Conservation (phyloP, 805 yeast genomes). For the Zygotorulaspora danielsina region DNA sequence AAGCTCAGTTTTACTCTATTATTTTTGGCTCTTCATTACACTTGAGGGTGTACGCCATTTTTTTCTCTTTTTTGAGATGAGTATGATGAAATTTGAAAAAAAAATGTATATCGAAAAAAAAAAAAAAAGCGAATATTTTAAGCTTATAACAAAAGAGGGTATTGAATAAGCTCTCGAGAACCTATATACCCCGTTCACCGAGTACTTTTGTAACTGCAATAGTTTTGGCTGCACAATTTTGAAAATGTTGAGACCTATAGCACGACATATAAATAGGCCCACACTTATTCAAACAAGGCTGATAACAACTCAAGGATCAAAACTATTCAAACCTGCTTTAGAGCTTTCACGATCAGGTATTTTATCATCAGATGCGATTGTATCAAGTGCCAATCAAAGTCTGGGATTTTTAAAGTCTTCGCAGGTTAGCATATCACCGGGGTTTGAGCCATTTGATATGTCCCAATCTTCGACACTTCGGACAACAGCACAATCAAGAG, state of each 20-base stretch:
- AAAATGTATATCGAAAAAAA: no score
- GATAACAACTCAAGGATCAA: slow-evolving; percentile 19
- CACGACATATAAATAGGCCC: slow-evolving; percentile 12
- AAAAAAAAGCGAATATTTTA: no score
- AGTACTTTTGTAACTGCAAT: no score
- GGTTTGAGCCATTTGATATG: slow-evolving; percentile 29
- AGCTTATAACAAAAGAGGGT: neutral
- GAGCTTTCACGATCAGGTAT: slow-evolving; percentile 3
- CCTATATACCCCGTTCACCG: no score
- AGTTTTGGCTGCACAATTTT: no score
- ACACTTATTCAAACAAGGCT: slow-evolving; percentile 13
- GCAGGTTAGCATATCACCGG: slow-evolving; percentile 18
- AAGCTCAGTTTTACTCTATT: no score
- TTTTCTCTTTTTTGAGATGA: no score
- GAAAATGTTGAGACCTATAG: slow-evolving; percentile 15
- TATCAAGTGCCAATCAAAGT: slow-evolving; percentile 3
- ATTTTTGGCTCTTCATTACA: no score
- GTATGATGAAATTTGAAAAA: no score
- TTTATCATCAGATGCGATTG: slow-evolving; percentile 5
- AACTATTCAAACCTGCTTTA: slow-evolving; percentile 13
- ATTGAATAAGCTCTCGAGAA: no score
- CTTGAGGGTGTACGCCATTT: no score
- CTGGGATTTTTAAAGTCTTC: slow-evolving; percentile 14
- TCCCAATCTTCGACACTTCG: slow-evolving; percentile 20
- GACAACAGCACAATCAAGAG: slow-evolving; percentile 39